Percentiles rank a stretch among this genome's conserved stretches.
Conservation (phyloP, 129 eudicot species). For the Apium graveolens region DNA sequence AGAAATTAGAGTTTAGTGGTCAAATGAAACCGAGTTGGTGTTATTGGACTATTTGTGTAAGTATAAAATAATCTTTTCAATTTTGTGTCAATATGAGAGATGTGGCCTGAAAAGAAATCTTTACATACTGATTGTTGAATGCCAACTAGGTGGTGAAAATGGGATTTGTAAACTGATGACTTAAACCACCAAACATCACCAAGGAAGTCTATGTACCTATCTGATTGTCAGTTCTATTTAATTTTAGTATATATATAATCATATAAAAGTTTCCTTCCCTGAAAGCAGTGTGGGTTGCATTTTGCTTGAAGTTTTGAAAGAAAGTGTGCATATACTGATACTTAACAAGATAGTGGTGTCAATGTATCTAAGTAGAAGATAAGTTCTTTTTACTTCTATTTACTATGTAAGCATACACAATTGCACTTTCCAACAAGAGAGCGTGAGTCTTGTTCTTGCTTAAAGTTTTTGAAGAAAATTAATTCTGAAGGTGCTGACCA, state of each 20-base stretch:
- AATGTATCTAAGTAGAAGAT: neutral
- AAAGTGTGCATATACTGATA: neutral
- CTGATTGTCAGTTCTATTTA: neutral
- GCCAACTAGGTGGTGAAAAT: neutral
- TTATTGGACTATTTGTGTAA: too few species aligned
- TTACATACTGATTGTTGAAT: neutral
- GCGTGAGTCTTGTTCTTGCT: neutral
- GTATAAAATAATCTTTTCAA: neutral
- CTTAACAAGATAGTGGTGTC: neutral
- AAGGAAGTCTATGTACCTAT: neutral
- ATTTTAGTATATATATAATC: neutral
- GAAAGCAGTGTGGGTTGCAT: neutral
- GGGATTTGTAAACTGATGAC: neutral
- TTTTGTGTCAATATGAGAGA: neutral
- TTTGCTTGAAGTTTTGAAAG: neutral
- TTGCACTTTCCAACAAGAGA: neutral
- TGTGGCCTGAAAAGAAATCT: neutral
- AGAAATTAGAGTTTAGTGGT: neutral
- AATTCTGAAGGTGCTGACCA: neutral
- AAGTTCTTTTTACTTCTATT: neutral
- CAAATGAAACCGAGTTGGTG: neutral
- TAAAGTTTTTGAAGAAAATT: neutral
- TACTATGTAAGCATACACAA: neutral
- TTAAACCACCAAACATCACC: neutral
- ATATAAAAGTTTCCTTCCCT: neutral